Percentiles rank a stretch among this genome's conserved stretches.
phyloP scores from a whole-genome alignment of 345 rosid species.

The Lumnitzera racemosa region DNA sequence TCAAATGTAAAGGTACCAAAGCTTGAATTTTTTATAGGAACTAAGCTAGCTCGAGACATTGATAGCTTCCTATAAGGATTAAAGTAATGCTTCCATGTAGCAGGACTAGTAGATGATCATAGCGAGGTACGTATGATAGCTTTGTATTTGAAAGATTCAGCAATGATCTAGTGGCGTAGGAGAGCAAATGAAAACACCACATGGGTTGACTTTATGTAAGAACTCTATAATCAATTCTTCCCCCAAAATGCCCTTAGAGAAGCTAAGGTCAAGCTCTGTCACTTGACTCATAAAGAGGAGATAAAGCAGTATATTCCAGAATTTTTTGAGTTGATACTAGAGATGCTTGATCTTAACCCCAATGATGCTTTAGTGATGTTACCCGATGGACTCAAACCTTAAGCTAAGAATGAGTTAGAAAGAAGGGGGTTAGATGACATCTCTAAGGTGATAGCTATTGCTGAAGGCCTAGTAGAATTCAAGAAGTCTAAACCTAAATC shows the following conservation, averaged over 20 bases:
- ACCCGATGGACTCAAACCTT: background rate
- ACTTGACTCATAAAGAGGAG: background rate
- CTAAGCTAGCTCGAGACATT: background rate
- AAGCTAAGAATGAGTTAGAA: background rate
- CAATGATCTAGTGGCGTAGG: background rate
- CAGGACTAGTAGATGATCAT: background rate
- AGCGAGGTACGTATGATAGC: background rate
- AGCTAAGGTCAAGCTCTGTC: background rate
- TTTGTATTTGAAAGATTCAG: background rate
- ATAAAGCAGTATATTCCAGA: background rate
- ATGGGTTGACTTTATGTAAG: background rate
- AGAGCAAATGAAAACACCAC: background rate
- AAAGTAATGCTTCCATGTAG: background rate
- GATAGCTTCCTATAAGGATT: background rate
- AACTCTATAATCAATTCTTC: background rate
- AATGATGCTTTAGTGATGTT: background rate
- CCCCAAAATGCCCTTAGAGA: background rate
- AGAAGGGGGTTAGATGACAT: conserved; percentile 1
- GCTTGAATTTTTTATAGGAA: background rate
- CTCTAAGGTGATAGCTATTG: background rate
- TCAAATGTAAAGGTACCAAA: too few relatives aligned
- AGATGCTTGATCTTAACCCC: background rate
- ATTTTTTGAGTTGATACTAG: background rate
- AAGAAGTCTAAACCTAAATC: background rate
- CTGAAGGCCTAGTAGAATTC: background rate